Evolutionary conservation across 73 alveolate species (phyloP).

Genomic region (Paramecium tetraurelia): DNA sequence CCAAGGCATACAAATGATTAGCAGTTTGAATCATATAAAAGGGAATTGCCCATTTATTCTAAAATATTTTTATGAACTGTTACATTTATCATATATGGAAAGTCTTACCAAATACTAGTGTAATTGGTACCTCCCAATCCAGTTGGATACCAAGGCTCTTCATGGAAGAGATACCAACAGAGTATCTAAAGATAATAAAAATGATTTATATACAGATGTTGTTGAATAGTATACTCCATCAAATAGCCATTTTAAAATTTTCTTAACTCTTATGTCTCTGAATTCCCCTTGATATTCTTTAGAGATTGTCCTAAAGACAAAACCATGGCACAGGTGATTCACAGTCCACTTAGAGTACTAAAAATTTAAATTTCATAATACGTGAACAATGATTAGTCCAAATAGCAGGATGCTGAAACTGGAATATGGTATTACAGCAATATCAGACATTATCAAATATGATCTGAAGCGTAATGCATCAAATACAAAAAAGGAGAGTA

Average conservation of each 20-base stretch:
- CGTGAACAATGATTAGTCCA: constrained; percentile 23
- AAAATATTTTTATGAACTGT: neutral
- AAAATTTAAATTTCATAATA: neutral
- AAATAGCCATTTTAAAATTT: constrained; percentile 26
- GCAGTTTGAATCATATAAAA: constrained; percentile 27
- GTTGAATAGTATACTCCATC: constrained; percentile 31
- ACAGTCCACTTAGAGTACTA: neutral
- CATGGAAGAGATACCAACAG: neutral
- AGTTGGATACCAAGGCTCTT: constrained; percentile 49
- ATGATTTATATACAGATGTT: neutral
- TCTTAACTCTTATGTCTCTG: neutral
- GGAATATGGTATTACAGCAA: neutral
- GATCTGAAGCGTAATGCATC: neutral
- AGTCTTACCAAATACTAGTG: neutral
- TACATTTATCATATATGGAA: neutral
- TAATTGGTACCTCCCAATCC: constrained; percentile 21
- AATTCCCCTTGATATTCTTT: neutral
- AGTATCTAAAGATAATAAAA: neutral
- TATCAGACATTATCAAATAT: neutral
- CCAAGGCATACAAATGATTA: constrained; percentile 24
- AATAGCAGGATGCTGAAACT: neutral
- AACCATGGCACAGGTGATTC: neutral
- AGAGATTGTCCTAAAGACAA: neutral
- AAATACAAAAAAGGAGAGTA: neutral
- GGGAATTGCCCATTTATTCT: neutral